Conservation (phyloP, 2,329 filamentous ascomycete genomes). For the Aureobasidium sp. region DNA sequence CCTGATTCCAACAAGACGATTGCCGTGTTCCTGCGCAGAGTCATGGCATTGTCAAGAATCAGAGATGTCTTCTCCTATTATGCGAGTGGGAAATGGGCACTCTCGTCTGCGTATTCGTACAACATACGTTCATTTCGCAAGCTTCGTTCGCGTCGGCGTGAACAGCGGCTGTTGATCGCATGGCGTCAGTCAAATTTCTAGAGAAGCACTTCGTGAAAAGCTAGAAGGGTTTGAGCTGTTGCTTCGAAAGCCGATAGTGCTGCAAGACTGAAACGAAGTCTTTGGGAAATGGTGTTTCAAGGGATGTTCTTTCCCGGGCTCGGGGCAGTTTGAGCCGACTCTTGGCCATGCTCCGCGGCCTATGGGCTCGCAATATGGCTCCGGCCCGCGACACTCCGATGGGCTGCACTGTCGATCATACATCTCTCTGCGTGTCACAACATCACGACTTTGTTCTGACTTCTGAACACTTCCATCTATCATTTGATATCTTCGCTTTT, state of each 20-base stretch:
- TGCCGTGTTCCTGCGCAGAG: background rate
- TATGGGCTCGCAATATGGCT: background rate
- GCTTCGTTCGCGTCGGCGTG: background rate
- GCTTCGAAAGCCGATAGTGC: background rate
- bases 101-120: background rate
- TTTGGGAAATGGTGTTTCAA: background rate
- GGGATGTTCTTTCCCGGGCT: background rate
- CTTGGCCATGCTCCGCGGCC: background rate
- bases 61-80: background rate
- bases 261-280: background rate
- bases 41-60: background rate
- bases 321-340: conserved; percentile 1
- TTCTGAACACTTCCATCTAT: background rate
- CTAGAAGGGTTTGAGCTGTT: background rate
- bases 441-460: background rate
- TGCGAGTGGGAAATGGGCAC: background rate
- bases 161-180: background rate
- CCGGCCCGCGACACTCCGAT: background rate
- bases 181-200: background rate
- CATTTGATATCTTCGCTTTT: background rate
- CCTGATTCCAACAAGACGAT: background rate
- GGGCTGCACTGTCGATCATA: background rate
- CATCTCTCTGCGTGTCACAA: background rate
- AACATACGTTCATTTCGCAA: background rate
- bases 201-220: background rate